phyloP scores from a whole-genome alignment of 2,329 filamentous ascomycete species.

The Endocalyx cinctus region DNA sequence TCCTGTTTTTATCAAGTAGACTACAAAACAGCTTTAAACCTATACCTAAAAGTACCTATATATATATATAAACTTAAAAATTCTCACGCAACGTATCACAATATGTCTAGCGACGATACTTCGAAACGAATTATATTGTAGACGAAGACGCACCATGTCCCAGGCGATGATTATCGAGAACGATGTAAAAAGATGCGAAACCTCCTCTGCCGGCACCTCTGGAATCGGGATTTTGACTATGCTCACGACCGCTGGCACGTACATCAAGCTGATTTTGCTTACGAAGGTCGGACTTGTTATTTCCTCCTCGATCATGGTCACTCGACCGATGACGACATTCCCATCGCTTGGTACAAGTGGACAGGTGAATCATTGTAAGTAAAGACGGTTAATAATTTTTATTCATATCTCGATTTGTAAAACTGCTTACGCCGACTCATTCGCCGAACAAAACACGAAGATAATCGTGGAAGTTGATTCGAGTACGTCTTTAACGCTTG shows the following conservation, averaged over 20 bases:
- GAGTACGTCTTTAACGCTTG: no score
- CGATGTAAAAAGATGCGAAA: conserved; percentile 11
- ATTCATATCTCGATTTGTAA: no score
- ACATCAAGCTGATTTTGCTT: conserved; percentile 10
- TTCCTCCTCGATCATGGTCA: conserved; percentile 15
- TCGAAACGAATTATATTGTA: conserved; percentile 12
- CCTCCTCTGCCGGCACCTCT: conserved; percentile 14
- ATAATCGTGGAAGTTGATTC: no score
- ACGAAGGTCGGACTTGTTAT: conserved; percentile 10
- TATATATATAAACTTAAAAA: no score
- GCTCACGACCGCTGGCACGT: conserved; percentile 9
- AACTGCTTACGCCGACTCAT: no score
- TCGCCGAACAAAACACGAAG: no score
- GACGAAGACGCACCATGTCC: conserved; percentile 13
- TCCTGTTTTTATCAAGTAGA: no score
- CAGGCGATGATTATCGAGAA: conserved; percentile 12
- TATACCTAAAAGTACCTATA: no score
- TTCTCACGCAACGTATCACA: no score
- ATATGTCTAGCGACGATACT: no score
- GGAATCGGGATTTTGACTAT: conserved; percentile 13
- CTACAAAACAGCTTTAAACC: no score
- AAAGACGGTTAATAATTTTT: background rate
- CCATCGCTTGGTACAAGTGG: conserved; percentile 15
- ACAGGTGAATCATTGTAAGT: conserved; percentile 11
- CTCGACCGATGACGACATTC: conserved; percentile 8